Evolutionary conservation across 768 basidiomycete species (phyloP), one percentile per base, ranked within the genome.

Genomic region (Holtermanniella nyarrowii): DNA sequence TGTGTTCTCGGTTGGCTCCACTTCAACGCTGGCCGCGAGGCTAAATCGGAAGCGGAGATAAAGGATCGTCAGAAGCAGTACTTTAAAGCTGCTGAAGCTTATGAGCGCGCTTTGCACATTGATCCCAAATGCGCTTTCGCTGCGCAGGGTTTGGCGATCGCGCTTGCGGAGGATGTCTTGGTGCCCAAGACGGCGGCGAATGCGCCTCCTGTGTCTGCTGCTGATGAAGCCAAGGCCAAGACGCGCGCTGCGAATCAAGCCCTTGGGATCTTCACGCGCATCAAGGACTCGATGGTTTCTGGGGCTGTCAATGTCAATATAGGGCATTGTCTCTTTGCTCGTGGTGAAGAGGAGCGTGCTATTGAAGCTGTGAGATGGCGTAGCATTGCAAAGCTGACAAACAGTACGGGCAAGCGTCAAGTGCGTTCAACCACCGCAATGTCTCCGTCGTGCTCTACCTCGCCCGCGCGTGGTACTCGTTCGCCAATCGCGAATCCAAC

Each of bases 261-360:
- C 0, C 72, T 99, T 42, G 83, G 85, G 44, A 78, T 93, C 27
- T 88, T 99, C 63, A 84, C 82, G 2, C 88, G 93, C 72, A 84
- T 97, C 47, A 78, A 88, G 49, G 95, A 97, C 73, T 84, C 82
- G 1, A 73, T 89, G 48, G 79, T 80, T 52, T 80, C 81, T 41
- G 88, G 86, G 5, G 85, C 85, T 53, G 89, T 95, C 3, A 89
- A 91, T 65, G 76, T 88, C 64, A 99, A 99, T 69, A 91, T 96
- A 77, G 95, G 91, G 0, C 95, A 97, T 63, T 95, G 90, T 62
- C 86, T 90, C 68, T 93, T 88, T 65, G 79, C 82, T 18, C 78
- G 88, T 46, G 93, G 95, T 53, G 93, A 99, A 68, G 95, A 84
- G 66, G 93, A 97, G 57, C 79, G 86, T 45, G 93, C 95, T 1